Conservation (phyloP, 2,329 filamentous ascomycete species). For the Didymellaceae sp. region DNA sequence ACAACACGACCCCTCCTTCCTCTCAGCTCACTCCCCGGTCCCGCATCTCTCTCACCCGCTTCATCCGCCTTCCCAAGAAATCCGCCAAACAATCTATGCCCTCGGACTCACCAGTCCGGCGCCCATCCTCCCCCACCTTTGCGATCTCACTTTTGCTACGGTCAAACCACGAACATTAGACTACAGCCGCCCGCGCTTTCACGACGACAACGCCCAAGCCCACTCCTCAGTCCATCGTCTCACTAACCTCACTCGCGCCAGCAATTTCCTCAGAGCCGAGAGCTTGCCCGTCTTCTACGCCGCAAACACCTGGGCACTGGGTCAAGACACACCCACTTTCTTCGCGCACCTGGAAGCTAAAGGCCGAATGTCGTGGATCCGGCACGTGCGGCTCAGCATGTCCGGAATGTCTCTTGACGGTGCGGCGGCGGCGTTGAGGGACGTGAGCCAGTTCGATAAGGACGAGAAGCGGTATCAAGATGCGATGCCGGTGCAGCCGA, state of each 20-base stretch:
- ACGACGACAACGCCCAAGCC: not conserved
- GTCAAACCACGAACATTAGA: too few species aligned
- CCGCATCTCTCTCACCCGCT: not conserved
- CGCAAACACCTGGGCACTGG: too few species aligned
- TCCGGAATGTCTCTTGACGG: not conserved
- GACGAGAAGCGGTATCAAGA: not conserved
- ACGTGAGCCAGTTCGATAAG: not conserved
- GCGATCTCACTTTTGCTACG: not conserved
- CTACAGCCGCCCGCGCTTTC: conserved; percentile 7
- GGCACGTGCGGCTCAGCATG: not conserved
- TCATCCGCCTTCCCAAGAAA: not conserved
- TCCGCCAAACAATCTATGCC: not conserved
- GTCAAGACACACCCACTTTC: too few species aligned
- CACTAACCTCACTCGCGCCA: not conserved
- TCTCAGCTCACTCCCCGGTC: too few species aligned
- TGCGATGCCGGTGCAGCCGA: not conserved
- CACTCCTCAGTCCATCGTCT: not conserved
- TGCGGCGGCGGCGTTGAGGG: conserved; percentile 1
- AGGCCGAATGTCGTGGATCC: not conserved
- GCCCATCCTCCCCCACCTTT: conserved; percentile 6
- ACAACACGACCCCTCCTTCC: too few species aligned
- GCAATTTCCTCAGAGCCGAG: not conserved
- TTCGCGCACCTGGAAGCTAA: not conserved
- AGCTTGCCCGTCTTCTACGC: conserved; percentile 7
- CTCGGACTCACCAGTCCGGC: not conserved